Evolutionary conservation across 1,139 yeast species (phyloP), one percentile per base, ranked within the genome.

Genomic region (Yamadazyma dendronema): DNA sequence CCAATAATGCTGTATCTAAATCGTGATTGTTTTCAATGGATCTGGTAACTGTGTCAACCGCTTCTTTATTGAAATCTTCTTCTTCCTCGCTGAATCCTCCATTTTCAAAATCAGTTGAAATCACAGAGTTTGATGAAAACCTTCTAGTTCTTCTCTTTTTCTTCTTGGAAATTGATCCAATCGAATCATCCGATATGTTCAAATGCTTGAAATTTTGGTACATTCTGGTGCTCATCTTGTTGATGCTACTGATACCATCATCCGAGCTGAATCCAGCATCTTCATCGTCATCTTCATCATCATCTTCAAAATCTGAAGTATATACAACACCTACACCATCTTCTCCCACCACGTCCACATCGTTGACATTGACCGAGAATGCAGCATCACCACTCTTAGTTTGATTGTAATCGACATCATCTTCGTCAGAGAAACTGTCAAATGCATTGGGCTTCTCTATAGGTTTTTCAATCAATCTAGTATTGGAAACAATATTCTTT

Each of bases 11-110:
- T 10, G 96, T 90, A 55, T 92, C 97, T 43, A 88, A 73, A 53
- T 86, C 95, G 61, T 92, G 98, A 56, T 88, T 85, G 54, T 90
- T 85, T 49, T 85, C 92, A 59, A 92, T 77, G 0, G 98, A 94
- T 54, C 98, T 77, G 49, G 83, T 86, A 28, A 92, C 86, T 0
- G 97, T 89, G n/a, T 95, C 96, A 41, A 84, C 71, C 13, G 97
- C 98, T 66, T 94, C 98, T 38, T 74, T 74, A 48, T 77, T 75
- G 60, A 94, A 92, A 53, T 83, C 87, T 57, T 89, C 97, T 39
- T 35, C 39, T 34, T 49, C 57, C 6, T 57, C 64, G 12, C 67
- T 57, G 35, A 53, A 63, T 4, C 53, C 62, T 14, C 60, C 67
- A 8, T 52, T 39, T 42, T 67, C 76, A 47, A 60, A 66, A 43